These are phyloP conservation scores for Herpotrichia juniperi DNA, from an alignment of 2,329 filamentous ascomycete species.

Conservation along the genomic window DNA sequence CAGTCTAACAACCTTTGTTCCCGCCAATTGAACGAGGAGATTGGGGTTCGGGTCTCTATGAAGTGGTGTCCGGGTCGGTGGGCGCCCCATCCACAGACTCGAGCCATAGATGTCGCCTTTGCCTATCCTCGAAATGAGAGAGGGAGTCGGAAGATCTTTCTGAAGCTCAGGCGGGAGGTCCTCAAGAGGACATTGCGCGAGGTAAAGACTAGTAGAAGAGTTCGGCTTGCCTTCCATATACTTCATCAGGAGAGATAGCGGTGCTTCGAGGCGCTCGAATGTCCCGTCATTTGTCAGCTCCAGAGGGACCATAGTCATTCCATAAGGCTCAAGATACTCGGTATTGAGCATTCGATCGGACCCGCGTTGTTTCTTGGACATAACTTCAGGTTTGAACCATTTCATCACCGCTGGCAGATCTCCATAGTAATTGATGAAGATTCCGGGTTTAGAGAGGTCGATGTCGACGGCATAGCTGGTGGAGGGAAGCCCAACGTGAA, in stretches of 20 bases:
- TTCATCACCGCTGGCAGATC: conserved; percentile 34
- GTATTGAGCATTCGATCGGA: no score
- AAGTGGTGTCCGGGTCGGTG: conserved; percentile 87
- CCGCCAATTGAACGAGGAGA: conserved; percentile 81
- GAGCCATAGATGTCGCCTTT: conserved; percentile 86
- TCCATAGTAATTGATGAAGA: conserved; percentile 28
- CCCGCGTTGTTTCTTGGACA: no score
- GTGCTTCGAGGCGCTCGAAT: conserved; percentile 66
- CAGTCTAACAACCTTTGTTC: conserved; percentile 75
- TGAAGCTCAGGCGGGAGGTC: conserved; percentile 69
- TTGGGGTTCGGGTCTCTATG: conserved; percentile 96
- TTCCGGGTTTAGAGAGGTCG: conserved; percentile 22
- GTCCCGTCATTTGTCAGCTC: conserved; percentile 59
- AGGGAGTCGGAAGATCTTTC: conserved; percentile 71
- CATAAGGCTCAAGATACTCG: conserved; percentile 46
- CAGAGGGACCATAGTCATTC: conserved; percentile 60
- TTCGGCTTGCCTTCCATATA: conserved; percentile 50
- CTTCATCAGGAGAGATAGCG: conserved; percentile 69
- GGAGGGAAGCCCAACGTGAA: background rate
- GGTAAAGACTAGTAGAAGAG: conserved; percentile 66
- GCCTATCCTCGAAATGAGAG: conserved; percentile 66
- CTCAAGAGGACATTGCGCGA: conserved; percentile 78
- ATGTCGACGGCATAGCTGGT: conserved; percentile 16
- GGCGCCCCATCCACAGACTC: conserved; percentile 85
- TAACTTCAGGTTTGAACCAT: conserved; percentile 33